Base-by-base conservation (phyloP, 2,329 filamentous ascomycete genomes). In the Neurospora crassa region DNA sequence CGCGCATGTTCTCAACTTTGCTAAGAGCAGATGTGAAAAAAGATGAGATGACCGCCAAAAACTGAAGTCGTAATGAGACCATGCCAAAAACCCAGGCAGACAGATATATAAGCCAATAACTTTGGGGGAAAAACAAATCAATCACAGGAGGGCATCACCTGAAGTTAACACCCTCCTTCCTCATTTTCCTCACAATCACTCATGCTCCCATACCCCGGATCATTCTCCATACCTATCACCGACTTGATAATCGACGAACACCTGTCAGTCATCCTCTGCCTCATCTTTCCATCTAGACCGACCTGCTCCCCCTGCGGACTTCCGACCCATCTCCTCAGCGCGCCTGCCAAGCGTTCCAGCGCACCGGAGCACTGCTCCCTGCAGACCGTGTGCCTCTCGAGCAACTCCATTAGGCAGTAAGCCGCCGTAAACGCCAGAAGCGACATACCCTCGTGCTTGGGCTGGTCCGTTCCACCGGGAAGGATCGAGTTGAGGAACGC, bases 241-340 rank as follows among this genome's bases (percentile, higher is more conserved):
- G 81, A 84, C 77, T 87, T 88, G 16, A 85, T 88, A 43, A 90
- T 83, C 12, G 79, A 76, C 20, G 90, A 78, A 72, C 88, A 90
- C 69, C 83, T 82, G 68, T 87, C 83, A 3, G 90, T 84, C 75
- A 89, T 83, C 73, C 82, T 81, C 71, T 83, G 82, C 71, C 87
- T 84, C n/a, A 87, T 79, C 16, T 84, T 82, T 1, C 81, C 80
- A 20, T 83, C 81, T n/a, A 90, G 79, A 1, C 85, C 86, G 68
- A 83, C 84, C 70, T 83, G 83, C 68, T 84, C 84, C 24, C 86
- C 87, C 3, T 83, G 80, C 2, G 81, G 77, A 7, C 86, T 84
- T 18, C 87, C 87, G 68, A 89, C 86, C 89, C 89, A 91, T 47
- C 89, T 84, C 37, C 89, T 83, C 68, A 91, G 80, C 18, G 81